phyloP scores from a whole-genome alignment of 1,139 yeast genomes.

The Lodderomyces orthopsilosis region DNA sequence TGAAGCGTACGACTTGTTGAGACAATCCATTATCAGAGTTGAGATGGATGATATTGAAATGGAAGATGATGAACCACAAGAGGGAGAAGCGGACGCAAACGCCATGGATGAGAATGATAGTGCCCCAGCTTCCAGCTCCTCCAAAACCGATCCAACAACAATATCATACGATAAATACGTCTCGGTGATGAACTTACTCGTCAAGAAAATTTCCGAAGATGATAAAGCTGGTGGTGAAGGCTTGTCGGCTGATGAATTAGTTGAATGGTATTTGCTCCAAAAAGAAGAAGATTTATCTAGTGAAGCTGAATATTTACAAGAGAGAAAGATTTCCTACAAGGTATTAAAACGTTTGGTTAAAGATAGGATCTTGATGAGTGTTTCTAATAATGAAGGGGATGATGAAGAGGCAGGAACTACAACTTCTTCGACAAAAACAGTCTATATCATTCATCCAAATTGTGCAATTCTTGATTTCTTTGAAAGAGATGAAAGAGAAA shows the following conservation, averaged over 20 bases:
- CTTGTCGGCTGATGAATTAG: conserved; percentile 64
- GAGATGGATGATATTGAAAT: conserved; percentile 92
- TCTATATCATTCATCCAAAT: conserved; percentile 87
- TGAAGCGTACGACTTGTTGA: conserved; percentile 86
- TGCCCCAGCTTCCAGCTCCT: background rate
- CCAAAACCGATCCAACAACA: conserved; percentile 28
- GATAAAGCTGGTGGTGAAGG: conserved; percentile 60
- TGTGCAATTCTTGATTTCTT: conserved; percentile 69
- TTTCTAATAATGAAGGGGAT: conserved; percentile 48
- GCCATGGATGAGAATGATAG: background rate
- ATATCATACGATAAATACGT: conserved; percentile 87
- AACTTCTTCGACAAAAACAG: conserved; percentile 20
- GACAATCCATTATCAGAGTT: conserved; percentile 90
- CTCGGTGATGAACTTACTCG: conserved; percentile 76
- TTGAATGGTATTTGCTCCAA: conserved; percentile 77
- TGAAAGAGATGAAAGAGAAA: conserved; percentile 20
- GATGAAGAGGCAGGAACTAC: conserved; percentile 7
- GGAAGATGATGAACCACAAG: conserved; percentile 55
- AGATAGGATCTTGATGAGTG: conserved; percentile 82
- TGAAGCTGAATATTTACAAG: conserved; percentile 70
- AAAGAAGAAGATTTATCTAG: conserved; percentile 69
- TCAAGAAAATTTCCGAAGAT: conserved; percentile 64
- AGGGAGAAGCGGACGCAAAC: conserved; percentile 20
- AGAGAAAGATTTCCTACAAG: conserved; percentile 69
- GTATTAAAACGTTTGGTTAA: conserved; percentile 82